phyloP scores from a whole-genome alignment of 495 filamentous ascomycete species.

The Xylaria sp. region DNA sequence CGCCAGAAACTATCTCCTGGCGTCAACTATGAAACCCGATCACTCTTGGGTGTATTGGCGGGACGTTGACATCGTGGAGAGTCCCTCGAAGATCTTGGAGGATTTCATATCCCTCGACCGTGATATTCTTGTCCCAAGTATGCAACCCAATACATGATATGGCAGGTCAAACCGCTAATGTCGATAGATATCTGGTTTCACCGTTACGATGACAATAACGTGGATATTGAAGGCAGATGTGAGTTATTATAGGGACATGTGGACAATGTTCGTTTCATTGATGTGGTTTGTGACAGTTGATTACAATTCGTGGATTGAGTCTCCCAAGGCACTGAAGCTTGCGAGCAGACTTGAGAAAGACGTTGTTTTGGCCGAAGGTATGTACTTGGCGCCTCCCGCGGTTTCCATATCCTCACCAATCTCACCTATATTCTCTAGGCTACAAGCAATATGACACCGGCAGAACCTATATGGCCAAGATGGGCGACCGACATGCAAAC shows the following conservation, averaged over 20 bases:
- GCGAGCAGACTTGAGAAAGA: conserved; percentile 76
- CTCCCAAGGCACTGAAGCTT: conserved; percentile 77
- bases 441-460: conserved; percentile 93
- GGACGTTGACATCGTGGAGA: conserved; percentile 95
- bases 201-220: conserved; percentile 77
- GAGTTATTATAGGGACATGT: background rate
- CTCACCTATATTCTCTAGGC: conserved; percentile 54
- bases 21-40: conserved; percentile 83
- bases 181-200: conserved; percentile 95
- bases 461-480: conserved; percentile 81
- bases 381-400: background rate
- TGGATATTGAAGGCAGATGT: conserved; percentile 95
- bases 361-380: conserved; percentile 85
- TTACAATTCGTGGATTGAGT: conserved; percentile 99
- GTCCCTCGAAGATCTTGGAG: conserved; percentile 84
- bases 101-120: conserved; percentile 93
- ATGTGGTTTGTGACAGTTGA: conserved; percentile 67
- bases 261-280: background rate
- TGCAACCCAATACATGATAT: conserved; percentile 38
- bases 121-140: conserved; percentile 96
- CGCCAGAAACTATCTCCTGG: conserved; percentile 91
- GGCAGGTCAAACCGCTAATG: conserved; percentile 38
- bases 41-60: conserved; percentile 99
- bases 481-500: conserved; percentile 91
- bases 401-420: conserved; percentile 27